phyloP scores from a whole-genome alignment of 306 rosid genomes.

The Sphenostylis stenocarpa region DNA sequence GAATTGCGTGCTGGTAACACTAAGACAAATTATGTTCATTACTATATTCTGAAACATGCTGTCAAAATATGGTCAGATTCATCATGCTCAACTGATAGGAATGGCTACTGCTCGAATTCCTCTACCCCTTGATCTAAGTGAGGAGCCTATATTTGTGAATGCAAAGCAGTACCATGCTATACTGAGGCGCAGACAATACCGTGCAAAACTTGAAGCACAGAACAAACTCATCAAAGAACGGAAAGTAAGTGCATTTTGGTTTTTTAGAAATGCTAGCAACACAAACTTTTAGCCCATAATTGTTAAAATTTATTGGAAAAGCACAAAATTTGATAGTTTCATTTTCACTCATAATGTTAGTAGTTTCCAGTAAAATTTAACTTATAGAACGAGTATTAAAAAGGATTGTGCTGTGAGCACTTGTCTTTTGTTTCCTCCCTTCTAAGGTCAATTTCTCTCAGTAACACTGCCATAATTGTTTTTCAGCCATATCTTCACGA shows the following conservation, averaged over 20 bases:
- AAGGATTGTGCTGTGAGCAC: not conserved
- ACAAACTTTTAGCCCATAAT: not conserved
- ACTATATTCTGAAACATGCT: not conserved
- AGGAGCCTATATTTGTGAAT: conserved; percentile 80
- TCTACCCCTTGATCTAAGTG: conserved; percentile 53
- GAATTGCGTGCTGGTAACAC: not conserved
- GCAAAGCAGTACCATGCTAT: conserved; percentile 93
- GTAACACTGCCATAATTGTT: not conserved
- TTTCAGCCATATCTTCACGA: conserved; percentile 82
- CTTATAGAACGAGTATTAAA: too few species aligned
- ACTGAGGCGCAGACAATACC: conserved; percentile 80
- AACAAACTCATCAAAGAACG: conserved; percentile 65
- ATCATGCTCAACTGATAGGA: conserved; percentile 53
- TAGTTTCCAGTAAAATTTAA: not conserved
- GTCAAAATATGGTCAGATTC: not conserved
- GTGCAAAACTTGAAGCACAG: conserved; percentile 76
- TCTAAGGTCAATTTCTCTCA: not conserved
- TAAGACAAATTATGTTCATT: not conserved
- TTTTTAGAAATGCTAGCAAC: not conserved
- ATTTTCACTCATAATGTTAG: too few species aligned
- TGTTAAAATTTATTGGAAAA: not conserved
- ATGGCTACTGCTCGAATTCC: conserved; percentile 56
- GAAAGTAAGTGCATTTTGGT: conserved; percentile 50
- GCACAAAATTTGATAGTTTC: not conserved
- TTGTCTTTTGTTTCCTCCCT: not conserved